Percentiles rank a stretch among this genome's conserved stretches.
Evolutionary conservation across 1,284 basidiomycete genomes (phyloP).

Genomic region (Porodaedalea pini): DNA sequence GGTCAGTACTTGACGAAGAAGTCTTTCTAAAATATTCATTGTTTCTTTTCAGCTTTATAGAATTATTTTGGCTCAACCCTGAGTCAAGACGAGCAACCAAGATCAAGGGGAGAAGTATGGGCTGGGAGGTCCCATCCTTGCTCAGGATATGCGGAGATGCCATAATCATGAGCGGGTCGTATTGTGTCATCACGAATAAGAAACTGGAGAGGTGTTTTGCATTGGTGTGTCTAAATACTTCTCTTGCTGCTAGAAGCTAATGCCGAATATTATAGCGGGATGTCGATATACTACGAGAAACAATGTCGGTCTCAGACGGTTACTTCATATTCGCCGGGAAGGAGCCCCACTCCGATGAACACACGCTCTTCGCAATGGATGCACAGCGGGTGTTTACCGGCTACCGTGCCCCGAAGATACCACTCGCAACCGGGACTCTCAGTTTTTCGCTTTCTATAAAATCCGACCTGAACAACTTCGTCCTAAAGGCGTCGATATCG

Average conservation of each 20-base stretch:
- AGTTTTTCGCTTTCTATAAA: not conserved
- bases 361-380: not conserved
- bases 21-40: too few relatives aligned
- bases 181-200: not conserved
- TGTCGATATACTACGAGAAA: not conserved
- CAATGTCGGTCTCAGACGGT: not conserved
- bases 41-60: not conserved
- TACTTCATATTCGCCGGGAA: not conserved
- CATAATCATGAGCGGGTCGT: not conserved
- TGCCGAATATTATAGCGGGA: too few relatives aligned
- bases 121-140: not conserved
- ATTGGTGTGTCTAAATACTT: not conserved
- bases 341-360: not conserved
- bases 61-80: not conserved
- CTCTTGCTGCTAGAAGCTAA: too few relatives aligned
- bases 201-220: not conserved
- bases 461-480: not conserved
- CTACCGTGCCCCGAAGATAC: not conserved
- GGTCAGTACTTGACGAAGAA: not conserved
- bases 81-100: not conserved
- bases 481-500: not conserved
- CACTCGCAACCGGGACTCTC: not conserved
- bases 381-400: not conserved
- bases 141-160: not conserved
- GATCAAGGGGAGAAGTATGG: not conserved